These are phyloP conservation scores for Xylariales sp. DNA, from an alignment of 2,329 filamentous ascomycete genomes.

Conservation along the genomic window DNA sequence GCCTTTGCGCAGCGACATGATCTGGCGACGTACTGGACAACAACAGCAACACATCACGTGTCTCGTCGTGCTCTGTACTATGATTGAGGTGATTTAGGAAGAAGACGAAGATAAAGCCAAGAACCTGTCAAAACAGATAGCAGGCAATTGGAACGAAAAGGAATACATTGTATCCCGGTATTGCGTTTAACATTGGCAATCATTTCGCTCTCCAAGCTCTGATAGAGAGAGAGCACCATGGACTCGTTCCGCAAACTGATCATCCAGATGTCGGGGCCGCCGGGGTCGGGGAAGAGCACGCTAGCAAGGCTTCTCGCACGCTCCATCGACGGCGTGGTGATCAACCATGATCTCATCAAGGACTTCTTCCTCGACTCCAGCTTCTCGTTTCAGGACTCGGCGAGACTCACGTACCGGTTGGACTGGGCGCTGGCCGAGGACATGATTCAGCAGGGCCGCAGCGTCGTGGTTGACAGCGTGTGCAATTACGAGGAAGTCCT, in stretches of 20 bases:
- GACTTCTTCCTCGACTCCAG: constrained; percentile 48
- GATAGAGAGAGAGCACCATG: background rate
- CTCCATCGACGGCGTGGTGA: constrained; percentile 47
- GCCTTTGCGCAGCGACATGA: background rate
- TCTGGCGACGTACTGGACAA: background rate
- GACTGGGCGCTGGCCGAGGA: constrained; percentile 53
- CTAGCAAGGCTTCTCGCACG: constrained; percentile 47
- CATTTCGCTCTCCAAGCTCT: background rate
- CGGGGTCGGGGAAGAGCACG: constrained; percentile 55
- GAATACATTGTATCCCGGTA: background rate
- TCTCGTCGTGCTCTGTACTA: constrained; percentile 1
- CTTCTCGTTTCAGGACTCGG: constrained; percentile 48
- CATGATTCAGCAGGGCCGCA: constrained; percentile 50
- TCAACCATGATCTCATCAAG: constrained; percentile 54
- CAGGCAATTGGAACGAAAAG: background rate
- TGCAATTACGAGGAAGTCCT: constrained; percentile 52
- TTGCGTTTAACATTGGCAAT: background rate
- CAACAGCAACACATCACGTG: constrained; percentile 1
- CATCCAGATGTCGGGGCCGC: constrained; percentile 55
- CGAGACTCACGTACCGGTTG: constrained; percentile 50
- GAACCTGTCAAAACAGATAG: background rate
- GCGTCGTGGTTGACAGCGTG: constrained; percentile 54
- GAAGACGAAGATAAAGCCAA: constrained; percentile 1
- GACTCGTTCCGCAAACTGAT: constrained; percentile 35
- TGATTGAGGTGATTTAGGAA: constrained; percentile 5